phyloP scores from a whole-genome alignment of 441 rosid species.

The Brassica balearica region DNA sequence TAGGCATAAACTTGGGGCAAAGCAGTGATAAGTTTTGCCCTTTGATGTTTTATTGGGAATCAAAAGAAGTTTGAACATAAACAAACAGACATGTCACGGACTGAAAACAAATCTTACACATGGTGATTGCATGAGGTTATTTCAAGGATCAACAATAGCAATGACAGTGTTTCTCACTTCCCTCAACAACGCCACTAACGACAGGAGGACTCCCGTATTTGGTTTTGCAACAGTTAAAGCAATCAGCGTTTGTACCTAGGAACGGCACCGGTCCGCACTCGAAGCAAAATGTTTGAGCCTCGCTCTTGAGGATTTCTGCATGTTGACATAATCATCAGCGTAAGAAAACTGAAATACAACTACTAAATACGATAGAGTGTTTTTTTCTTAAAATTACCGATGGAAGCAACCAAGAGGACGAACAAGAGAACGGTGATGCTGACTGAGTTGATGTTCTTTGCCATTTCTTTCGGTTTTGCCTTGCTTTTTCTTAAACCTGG shows the following conservation, averaged over 20 bases:
- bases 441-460: background rate
- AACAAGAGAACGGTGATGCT: background rate
- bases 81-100: background rate
- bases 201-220: background rate
- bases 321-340: background rate
- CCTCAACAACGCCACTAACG: background rate
- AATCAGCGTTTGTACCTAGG: background rate
- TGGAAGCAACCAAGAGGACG: background rate
- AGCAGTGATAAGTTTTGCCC: slow-evolving; percentile 5
- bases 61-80: background rate
- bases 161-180: background rate
- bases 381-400: background rate
- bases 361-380: background rate
- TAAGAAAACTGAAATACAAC: background rate
- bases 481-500: background rate
- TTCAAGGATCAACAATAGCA: slow-evolving; percentile 7
- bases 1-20: background rate
- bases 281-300: slow-evolving; percentile 1
- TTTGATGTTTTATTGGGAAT: slow-evolving; percentile 19
- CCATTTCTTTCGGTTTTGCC: background rate
- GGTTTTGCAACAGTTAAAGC: background rate
- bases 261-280: background rate
- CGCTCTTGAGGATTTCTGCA: slow-evolving; percentile 10
- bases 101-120: background rate
- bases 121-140: background rate